phyloP scores from a whole-genome alignment of 208 protist species.

The Tetramitus jugosus region DNA sequence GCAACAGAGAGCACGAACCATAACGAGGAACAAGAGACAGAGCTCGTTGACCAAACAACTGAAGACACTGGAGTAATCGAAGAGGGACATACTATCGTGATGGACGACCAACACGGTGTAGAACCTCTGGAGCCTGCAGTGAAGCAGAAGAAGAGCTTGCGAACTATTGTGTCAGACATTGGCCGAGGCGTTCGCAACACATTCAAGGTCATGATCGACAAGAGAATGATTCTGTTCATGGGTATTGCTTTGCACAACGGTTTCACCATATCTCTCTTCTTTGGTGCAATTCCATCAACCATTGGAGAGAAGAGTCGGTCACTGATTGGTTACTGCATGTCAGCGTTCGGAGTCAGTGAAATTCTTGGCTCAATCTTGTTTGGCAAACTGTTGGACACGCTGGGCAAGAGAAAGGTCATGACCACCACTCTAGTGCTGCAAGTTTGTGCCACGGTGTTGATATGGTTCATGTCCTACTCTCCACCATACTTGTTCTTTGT shows the following conservation, averaged over 20 bases:
- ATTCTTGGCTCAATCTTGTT: constrained; percentile 4
- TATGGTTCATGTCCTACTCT: background rate
- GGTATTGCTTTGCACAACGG: background rate
- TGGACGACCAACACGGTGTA: too few relatives aligned
- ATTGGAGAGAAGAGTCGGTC: background rate
- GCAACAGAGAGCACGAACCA: too few relatives aligned
- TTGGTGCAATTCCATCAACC: background rate
- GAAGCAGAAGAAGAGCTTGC: too few relatives aligned
- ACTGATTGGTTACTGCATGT: constrained; percentile 18
- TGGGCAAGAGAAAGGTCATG: background rate
- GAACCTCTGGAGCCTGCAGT: too few relatives aligned
- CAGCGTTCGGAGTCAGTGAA: background rate
- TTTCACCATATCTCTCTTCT: background rate
- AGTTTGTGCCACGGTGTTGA: background rate
- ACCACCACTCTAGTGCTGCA: background rate
- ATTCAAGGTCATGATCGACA: background rate
- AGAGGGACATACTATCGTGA: too few relatives aligned
- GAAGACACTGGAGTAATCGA: too few relatives aligned
- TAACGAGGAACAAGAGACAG: background rate
- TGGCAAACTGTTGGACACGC: constrained; percentile 6
- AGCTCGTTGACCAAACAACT: background rate
- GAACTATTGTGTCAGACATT: too few relatives aligned
- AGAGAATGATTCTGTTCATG: constrained; percentile 9
- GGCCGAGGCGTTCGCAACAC: too few relatives aligned
- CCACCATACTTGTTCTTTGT: background rate